Conservation (phyloP, 257 asterid genomes). For the Galeopsis tetrahit region DNA sequence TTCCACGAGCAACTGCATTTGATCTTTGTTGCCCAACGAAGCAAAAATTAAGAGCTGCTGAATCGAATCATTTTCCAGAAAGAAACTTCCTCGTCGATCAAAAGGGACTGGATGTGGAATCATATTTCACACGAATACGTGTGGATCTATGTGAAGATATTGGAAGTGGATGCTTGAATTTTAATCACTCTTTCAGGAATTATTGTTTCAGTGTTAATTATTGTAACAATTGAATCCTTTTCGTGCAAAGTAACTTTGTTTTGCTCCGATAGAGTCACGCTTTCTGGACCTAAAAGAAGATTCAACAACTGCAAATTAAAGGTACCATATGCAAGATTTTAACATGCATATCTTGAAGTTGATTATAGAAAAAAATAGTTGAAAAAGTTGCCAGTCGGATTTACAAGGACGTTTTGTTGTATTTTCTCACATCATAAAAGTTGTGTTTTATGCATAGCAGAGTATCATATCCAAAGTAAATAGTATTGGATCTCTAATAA, state of each 20-base stretch:
- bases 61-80: constrained; percentile 3
- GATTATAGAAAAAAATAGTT: too few relatives aligned
- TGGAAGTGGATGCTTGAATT: not conserved
- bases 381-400: too few relatives aligned
- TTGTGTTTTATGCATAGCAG: too few relatives aligned
- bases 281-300: not conserved
- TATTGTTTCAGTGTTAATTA: too few relatives aligned
- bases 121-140: not conserved
- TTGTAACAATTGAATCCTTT: not conserved
- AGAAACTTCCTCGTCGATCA: not conserved
- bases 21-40: constrained; percentile 19
- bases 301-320: too few relatives aligned
- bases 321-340: too few relatives aligned
- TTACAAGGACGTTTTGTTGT: too few relatives aligned
- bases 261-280: not conserved
- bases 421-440: too few relatives aligned
- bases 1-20: not conserved
- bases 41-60: not conserved
- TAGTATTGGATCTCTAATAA: too few relatives aligned
- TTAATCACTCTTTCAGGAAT: not conserved
- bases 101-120: not conserved
- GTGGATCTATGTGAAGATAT: not conserved
- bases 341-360: too few relatives aligned
- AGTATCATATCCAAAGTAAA: too few relatives aligned
- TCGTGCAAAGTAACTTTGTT: not conserved